A percentile compares a stretch with the other conserved stretches of the same genome.
These are phyloP conservation scores for Backusella macrospora DNA, from an alignment of 192 early-diverging fungal genomes.

Conservation along the genomic window DNA sequence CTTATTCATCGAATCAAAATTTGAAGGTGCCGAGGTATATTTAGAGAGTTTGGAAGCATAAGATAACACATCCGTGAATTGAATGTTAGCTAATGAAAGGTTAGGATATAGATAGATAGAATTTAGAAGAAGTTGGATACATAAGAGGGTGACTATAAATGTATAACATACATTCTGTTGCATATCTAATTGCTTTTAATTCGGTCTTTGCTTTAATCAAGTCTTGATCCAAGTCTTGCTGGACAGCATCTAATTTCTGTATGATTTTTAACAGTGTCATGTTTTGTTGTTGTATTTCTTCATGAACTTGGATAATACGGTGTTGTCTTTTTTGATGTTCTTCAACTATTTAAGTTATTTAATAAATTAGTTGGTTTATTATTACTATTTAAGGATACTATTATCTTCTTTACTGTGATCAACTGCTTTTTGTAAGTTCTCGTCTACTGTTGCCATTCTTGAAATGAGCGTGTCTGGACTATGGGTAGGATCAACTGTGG, in stretches of 20 bases:
- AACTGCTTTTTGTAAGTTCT: conserved; percentile 47
- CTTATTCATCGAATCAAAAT: conserved; percentile 43
- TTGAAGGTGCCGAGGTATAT: conserved; percentile 58
- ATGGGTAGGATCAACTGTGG: conserved; percentile 19
- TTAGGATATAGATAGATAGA: background rate
- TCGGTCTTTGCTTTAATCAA: conserved; percentile 35
- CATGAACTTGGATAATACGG: conserved; percentile 49
- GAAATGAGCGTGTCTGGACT: conserved; percentile 42
- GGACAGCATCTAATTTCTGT: conserved; percentile 36
- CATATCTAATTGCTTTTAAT: conserved; percentile 33
- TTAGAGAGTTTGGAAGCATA: conserved; percentile 55
- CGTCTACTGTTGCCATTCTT: conserved; percentile 46
- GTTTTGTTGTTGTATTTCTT: conserved; percentile 51
- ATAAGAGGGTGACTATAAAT: background rate
- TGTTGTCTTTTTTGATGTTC: conserved; percentile 51
- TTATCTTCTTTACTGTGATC: conserved; percentile 45
- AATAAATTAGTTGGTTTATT: background rate
- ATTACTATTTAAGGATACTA: background rate
- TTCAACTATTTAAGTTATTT: conserved; percentile 40
- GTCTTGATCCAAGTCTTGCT: conserved; percentile 35
- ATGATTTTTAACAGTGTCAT: conserved; percentile 44
- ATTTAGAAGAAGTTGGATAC: background rate
- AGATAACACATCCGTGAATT: conserved; percentile 50
- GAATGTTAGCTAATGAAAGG: conserved; percentile 38
- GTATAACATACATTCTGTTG: conserved; percentile 33